Evolutionary conservation across 2,329 filamentous ascomycete species (phyloP).

Genomic region (Akanthomyces muscarius): DNA sequence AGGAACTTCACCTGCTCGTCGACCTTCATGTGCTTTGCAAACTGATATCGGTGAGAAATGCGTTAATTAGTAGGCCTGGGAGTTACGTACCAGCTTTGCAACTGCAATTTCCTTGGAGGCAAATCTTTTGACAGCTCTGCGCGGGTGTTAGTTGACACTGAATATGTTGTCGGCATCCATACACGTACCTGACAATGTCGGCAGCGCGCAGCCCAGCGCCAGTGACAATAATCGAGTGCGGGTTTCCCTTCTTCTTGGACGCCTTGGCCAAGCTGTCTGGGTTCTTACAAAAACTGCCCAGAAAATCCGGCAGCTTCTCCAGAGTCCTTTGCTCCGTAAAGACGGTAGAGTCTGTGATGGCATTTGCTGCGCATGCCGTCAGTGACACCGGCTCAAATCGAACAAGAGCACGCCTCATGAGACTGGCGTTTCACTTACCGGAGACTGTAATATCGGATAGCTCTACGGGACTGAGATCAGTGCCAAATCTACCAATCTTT

Average conservation of each 20-base stretch:
- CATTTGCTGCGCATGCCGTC: conserved; percentile 51
- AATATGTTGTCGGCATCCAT: background rate
- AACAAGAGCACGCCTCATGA: conserved; percentile 46
- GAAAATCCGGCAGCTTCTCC: conserved; percentile 71
- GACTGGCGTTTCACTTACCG: conserved; percentile 42
- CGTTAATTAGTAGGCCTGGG: rapidly evolving
- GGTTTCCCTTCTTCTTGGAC: conserved; percentile 64
- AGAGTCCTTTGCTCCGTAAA: conserved; percentile 65
- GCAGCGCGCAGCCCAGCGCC: conserved; percentile 81
- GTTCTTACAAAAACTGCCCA: conserved; percentile 62
- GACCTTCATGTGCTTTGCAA: conserved; percentile 97
- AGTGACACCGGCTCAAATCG: conserved; percentile 26
- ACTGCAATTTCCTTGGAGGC: conserved; percentile 74
- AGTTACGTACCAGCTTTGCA: conserved; percentile 64
- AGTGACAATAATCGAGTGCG: conserved; percentile 87
- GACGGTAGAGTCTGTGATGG: conserved; percentile 74
- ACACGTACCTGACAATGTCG: conserved; percentile 66
- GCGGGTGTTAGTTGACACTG: conserved; percentile 21
- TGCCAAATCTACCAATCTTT: conserved; percentile 71
- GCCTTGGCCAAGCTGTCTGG: conserved; percentile 58
- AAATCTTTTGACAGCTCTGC: conserved; percentile 68
- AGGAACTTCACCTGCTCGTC: conserved; percentile 78
- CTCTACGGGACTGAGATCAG: conserved; percentile 78
- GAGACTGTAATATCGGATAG: conserved; percentile 77
- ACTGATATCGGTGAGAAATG: conserved; percentile 40